Evolutionary conservation across 2,329 filamentous ascomycete genomes (phyloP), one percentile per base, ranked within the genome.

Genomic region (Colletotrichum cereale): DNA sequence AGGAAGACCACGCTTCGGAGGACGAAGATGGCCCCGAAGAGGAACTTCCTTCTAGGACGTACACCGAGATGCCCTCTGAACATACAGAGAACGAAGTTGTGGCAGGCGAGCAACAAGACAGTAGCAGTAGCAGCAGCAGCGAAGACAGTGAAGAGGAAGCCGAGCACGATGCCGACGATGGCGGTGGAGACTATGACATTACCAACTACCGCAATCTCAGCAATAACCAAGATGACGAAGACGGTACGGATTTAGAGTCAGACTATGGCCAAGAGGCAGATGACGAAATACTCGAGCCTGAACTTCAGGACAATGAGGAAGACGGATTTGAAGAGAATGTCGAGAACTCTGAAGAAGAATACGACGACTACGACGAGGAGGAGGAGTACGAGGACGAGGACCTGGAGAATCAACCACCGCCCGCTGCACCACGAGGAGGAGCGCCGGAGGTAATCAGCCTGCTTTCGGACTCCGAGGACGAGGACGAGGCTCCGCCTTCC

Each of bases 151-250:
- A 73, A 2, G 70, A 50, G 18, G 72, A 73, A 52, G 61, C 61
- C 21, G 72, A 68, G 21, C 57, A 73, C 26, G 72, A 66, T 29
- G 66, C 58, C 16, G 70, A 70, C 4, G 70, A 73, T 40, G 58
- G 61, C 3, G 73, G 73, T 12, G 73, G 73, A n/a, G 73, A 74
- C 29, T 74, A 74, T 29, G 73, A 73, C 6, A 74, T 74, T 18
- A 62, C 67, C 31, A 71, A 72, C 18, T 74, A 73, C 62, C 67
- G 66, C 38, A 74, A 74, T 58, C 73, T 73, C 18, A 74, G 73
- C 53, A 73, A 74, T 1, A 67, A 66, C 11, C 73, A 74, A 26
- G 73, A 74, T n/a, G 73, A 74, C 31, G 73, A 74, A 29, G 62
- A 73, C 10, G 73, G 62, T 16, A 66, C 71, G 16, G 67, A 73